A percentile compares a stretch with the other conserved stretches of the same genome.
Conservation (phyloP, 768 basidiomycete species). For the Suillus lakei region DNA sequence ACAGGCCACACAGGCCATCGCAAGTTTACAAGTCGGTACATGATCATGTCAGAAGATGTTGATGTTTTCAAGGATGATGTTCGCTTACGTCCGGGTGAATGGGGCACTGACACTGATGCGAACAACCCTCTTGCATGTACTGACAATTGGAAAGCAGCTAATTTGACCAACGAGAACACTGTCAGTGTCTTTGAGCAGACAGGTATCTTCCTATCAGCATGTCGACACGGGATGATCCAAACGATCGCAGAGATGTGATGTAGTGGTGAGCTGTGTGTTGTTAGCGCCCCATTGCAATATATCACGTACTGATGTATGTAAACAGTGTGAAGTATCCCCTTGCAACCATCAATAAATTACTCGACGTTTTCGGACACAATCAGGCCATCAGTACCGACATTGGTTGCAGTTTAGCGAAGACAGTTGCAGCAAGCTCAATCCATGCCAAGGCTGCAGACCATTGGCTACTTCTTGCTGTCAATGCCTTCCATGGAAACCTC, state of each 20-base stretch:
- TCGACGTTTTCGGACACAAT: too few species aligned
- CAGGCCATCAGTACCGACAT: too few species aligned
- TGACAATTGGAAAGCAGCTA: slow-evolving; percentile 39
- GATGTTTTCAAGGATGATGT: slow-evolving; percentile 27
- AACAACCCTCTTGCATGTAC: slow-evolving; percentile 22
- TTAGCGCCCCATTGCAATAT: too few species aligned
- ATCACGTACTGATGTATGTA: too few species aligned
- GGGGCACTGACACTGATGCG: too few species aligned
- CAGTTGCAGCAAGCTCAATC: too few species aligned
- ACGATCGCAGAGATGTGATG: slow-evolving; percentile 37
- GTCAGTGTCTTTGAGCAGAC: slow-evolving; percentile 43
- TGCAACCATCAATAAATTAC: too few species aligned
- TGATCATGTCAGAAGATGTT: slow-evolving; percentile 28
- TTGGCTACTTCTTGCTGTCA: too few species aligned
- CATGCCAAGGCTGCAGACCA: too few species aligned
- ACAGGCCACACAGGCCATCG: slow-evolving; percentile 21
- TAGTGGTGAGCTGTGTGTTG: slow-evolving; percentile 45
- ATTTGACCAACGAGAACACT: slow-evolving; percentile 30
- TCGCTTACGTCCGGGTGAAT: slow-evolving; percentile 3
- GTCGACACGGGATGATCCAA: slow-evolving; percentile 38
- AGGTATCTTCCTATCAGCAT: slow-evolving; percentile 41
- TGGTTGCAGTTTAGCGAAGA: too few species aligned
- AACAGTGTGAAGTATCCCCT: too few species aligned
- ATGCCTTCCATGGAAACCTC: too few species aligned
- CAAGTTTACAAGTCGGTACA: slow-evolving; percentile 30